These are phyloP conservation scores for Claviceps cyperi DNA, from an alignment of 2,329 filamentous ascomycete species.

Conservation along the genomic window DNA sequence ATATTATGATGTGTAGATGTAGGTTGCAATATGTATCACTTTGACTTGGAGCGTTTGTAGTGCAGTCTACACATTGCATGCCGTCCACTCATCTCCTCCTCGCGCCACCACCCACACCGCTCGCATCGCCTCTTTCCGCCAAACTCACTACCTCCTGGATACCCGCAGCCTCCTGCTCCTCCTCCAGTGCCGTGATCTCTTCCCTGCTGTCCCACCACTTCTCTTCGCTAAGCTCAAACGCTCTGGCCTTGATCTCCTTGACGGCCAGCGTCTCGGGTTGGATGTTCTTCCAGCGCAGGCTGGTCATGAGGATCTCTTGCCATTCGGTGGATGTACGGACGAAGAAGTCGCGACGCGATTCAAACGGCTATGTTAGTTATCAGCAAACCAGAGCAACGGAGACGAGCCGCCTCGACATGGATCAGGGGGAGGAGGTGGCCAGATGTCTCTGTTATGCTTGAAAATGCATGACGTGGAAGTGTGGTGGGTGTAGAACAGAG, in stretches of 20 bases:
- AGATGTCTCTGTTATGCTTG: background rate
- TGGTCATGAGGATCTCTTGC: slow-evolving; percentile 75
- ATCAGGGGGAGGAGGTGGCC: background rate
- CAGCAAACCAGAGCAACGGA: background rate
- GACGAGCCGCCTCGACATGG: no score
- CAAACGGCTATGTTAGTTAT: slow-evolving; percentile 54
- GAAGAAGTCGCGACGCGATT: slow-evolving; percentile 85
- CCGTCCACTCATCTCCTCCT: slow-evolving; percentile 16
- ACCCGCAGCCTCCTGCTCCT: slow-evolving; percentile 89
- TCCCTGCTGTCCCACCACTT: slow-evolving; percentile 99
- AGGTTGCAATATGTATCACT: no score
- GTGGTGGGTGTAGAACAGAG: background rate
- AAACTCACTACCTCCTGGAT: slow-evolving; percentile 90
- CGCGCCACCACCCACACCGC: slow-evolving; percentile 13
- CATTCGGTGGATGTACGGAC: slow-evolving; percentile 73
- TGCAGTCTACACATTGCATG: background rate
- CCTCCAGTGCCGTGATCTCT: slow-evolving; percentile 80
- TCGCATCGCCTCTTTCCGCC: slow-evolving; percentile 53
- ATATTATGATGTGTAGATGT: no score
- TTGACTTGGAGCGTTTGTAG: no score
- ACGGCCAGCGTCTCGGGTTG: slow-evolving; percentile 54
- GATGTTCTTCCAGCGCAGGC: slow-evolving; percentile 51
- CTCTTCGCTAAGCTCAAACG: slow-evolving; percentile 82
- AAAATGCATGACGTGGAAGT: no score
- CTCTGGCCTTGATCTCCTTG: slow-evolving; percentile 86